These are phyloP conservation scores for Pseudocercospora fijiensis DNA, from an alignment of 2,329 filamentous ascomycete species.

Conservation along the genomic window DNA sequence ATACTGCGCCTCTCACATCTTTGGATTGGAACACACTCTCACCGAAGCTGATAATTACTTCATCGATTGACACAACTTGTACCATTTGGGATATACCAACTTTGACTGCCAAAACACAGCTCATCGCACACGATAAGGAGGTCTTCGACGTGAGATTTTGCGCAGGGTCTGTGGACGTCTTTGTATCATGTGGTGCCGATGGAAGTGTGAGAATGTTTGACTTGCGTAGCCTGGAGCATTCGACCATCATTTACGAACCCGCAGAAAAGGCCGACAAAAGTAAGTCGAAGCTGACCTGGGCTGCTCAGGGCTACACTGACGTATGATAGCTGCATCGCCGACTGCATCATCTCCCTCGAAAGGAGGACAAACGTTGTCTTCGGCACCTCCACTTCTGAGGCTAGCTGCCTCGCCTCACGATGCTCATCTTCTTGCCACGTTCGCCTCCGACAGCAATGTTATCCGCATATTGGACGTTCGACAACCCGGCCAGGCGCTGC, in stretches of 20 bases:
- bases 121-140: conserved; percentile 98
- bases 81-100: conserved; percentile 99
- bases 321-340: conserved; percentile 36
- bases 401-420: conserved; percentile 92
- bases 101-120: conserved; percentile 92
- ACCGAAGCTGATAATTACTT: conserved; percentile 95
- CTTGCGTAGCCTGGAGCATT: conserved; percentile 90
- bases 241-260: conserved; percentile 98
- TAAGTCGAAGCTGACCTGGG: conserved; percentile 27
- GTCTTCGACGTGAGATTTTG: conserved; percentile 98
- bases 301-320: not conserved
- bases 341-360: conserved; percentile 67
- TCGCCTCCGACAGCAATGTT: conserved; percentile 86
- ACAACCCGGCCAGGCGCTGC: conserved; percentile 89
- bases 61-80: conserved; percentile 97
- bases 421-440: conserved; percentile 92
- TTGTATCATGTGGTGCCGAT: conserved; percentile 95
- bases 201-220: conserved; percentile 99
- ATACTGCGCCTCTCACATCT: conserved; percentile 93
- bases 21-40: conserved; percentile 98
- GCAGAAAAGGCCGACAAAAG: conserved; percentile 71
- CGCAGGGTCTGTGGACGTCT: conserved; percentile 96
- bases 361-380: conserved; percentile 67
- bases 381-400: conserved; percentile 67
- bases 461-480: conserved; percentile 95